A percentile compares a stretch with the other conserved stretches of the same genome.
phyloP scores from a whole-genome alignment of 2,329 filamentous ascomycete species.

The Botrytis hyacinthi region DNA sequence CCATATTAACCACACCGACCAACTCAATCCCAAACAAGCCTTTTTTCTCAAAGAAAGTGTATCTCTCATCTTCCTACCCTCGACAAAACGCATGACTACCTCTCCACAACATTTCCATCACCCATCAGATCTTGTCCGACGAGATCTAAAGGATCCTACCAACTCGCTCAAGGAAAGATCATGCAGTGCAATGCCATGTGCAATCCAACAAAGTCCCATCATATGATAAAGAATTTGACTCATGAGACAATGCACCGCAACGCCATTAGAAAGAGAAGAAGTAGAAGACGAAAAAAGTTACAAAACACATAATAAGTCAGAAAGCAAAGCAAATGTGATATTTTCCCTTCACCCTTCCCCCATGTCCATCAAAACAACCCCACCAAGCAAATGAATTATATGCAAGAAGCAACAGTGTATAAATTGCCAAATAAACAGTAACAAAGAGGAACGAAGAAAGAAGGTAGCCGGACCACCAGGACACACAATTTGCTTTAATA shows the following conservation, averaged over 20 bases:
- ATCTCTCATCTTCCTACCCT: background rate
- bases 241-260: background rate
- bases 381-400: conserved; percentile 12
- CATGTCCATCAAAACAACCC: background rate
- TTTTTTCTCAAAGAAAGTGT: background rate
- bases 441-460: background rate
- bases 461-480: background rate
- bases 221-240: conserved; percentile 12
- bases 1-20: background rate
- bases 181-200: conserved; percentile 1
- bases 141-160: background rate
- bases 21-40: background rate
- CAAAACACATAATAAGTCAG: background rate
- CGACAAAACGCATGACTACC: background rate
- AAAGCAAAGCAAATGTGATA: conserved; percentile 6
- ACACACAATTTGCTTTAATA: conserved; percentile 14
- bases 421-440: conserved; percentile 5
- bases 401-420: conserved; percentile 14
- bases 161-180: background rate
- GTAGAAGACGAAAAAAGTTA: background rate
- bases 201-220: conserved; percentile 14
- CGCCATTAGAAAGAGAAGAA: background rate
- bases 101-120: background rate
- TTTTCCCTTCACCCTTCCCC: background rate
- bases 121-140: background rate